Percentiles rank a stretch among this genome's conserved stretches.
These are phyloP conservation scores for Beta lomatogona DNA, from an alignment of 179 eudicot genomes.

Conservation along the genomic window DNA sequence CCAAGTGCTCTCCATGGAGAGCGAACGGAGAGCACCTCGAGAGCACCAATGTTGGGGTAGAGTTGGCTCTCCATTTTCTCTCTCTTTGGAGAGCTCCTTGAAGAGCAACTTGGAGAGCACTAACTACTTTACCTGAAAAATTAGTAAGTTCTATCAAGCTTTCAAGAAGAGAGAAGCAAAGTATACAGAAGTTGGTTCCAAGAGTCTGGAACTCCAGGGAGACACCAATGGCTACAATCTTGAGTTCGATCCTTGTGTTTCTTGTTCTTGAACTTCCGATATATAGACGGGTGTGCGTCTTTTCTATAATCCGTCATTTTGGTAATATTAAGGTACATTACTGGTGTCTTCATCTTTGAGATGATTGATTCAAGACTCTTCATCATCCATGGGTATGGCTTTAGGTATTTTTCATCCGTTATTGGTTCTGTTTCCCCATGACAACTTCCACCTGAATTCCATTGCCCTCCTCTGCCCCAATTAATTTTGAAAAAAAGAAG, in stretches of 20 bases:
- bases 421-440: constrained; percentile 57
- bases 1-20: no score
- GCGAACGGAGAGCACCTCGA: no score
- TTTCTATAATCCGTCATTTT: constrained; percentile 62
- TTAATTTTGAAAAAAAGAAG: no score
- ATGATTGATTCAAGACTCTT: constrained; percentile 44
- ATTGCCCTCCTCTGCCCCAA: constrained; percentile 55
- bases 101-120: no score
- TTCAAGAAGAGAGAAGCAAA: constrained; percentile 28
- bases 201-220: constrained; percentile 72
- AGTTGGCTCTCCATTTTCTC: no score
- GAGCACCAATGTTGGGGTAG: no score
- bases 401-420: constrained; percentile 38
- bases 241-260: constrained; percentile 22
- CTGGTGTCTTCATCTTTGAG: constrained; percentile 54
- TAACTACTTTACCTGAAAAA: no score
- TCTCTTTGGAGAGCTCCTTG: no score
- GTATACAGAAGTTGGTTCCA: constrained; percentile 69
- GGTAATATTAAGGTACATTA: constrained; percentile 53
- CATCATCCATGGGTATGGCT: constrained; percentile 62
- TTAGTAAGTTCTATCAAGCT: constrained; percentile 9
- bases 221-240: constrained; percentile 80
- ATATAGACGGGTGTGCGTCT: constrained; percentile 65
- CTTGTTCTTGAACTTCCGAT: constrained; percentile 24
- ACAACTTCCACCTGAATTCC: constrained; percentile 70